Evolutionary conservation across 106 monocot species (phyloP).

Genomic region (Posidonia australis): DNA sequence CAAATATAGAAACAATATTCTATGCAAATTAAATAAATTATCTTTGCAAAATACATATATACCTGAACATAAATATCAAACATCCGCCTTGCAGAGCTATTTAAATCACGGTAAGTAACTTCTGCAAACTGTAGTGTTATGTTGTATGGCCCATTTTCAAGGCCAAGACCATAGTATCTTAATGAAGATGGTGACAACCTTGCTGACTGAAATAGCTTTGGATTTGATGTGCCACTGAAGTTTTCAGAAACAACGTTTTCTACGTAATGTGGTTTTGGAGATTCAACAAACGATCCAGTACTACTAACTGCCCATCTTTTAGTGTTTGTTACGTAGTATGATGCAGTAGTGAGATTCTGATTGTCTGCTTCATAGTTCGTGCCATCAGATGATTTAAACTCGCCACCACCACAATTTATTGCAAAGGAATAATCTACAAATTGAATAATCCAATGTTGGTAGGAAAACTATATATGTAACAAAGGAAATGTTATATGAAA

Average conservation of each 20-base stretch:
- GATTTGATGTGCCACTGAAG: constrained; percentile 52
- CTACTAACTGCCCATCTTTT: constrained; percentile 70
- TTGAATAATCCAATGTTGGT: not conserved
- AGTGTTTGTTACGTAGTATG: constrained; percentile 51
- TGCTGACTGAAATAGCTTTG: constrained; percentile 67
- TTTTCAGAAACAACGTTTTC: constrained; percentile 23
- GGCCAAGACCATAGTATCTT: constrained; percentile 85
- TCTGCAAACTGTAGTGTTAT: constrained; percentile 65
- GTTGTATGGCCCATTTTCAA: constrained; percentile 80
- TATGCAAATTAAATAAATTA: too few species aligned
- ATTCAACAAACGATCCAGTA: constrained; percentile 46
- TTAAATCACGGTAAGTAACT: constrained; percentile 22
- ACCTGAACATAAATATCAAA: constrained; percentile 93
- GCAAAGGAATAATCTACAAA: constrained; percentile 58
- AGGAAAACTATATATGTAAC: not conserved
- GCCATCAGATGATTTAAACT: constrained; percentile 29
- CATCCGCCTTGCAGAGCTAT: constrained; percentile 54
- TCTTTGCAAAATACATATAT: not conserved
- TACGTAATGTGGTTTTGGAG: constrained; percentile 35
- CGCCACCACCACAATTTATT: constrained; percentile 71
- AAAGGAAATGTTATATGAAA: not conserved
- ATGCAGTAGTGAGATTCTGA: constrained; percentile 43
- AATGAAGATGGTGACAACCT: constrained; percentile 81
- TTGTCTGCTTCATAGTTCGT: constrained; percentile 45
- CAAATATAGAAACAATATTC: too few species aligned